Evolutionary conservation across 805 yeast species (phyloP).

Genomic region (Schwanniomyces sp.): DNA sequence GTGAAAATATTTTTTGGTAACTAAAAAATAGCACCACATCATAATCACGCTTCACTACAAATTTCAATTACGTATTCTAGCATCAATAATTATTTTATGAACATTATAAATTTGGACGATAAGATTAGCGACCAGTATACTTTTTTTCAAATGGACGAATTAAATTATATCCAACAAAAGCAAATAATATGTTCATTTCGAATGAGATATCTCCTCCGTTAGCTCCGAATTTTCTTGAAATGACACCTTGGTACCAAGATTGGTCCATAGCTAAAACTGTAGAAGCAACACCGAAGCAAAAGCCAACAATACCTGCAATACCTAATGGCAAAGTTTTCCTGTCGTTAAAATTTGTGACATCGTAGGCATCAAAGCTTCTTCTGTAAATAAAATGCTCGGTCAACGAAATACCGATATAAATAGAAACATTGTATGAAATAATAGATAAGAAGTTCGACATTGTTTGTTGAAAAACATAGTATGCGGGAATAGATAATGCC

Average conservation of each 20-base stretch:
- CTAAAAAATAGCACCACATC: too few species aligned
- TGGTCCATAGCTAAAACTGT: slow-evolving; percentile 33
- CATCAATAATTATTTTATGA: background rate
- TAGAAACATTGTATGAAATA: slow-evolving; percentile 31
- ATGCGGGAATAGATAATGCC: slow-evolving; percentile 34
- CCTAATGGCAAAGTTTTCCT: slow-evolving; percentile 26
- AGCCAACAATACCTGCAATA: slow-evolving; percentile 28
- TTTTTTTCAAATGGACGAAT: slow-evolving; percentile 31
- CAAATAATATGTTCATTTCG: slow-evolving; percentile 25
- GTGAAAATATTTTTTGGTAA: too few species aligned
- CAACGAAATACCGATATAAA: slow-evolving; percentile 29
- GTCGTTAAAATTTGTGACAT: slow-evolving; percentile 23
- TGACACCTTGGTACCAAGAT: slow-evolving; percentile 33
- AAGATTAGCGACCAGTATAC: slow-evolving; percentile 21
- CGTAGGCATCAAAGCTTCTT: slow-evolving; percentile 24
- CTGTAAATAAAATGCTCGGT: slow-evolving; percentile 30
- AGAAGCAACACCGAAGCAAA: slow-evolving; percentile 29
- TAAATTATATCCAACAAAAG: slow-evolving; percentile 26
- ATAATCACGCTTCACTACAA: background rate
- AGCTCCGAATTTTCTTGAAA: slow-evolving; percentile 21
- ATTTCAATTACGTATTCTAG: background rate
- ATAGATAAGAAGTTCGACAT: slow-evolving; percentile 33
- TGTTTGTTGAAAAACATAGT: slow-evolving; percentile 27
- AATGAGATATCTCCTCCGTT: slow-evolving; percentile 31
- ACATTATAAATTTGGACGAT: background rate